These are phyloP conservation scores for Amyloporia xantha DNA, from an alignment of 768 basidiomycete species.

Conservation along the genomic window DNA sequence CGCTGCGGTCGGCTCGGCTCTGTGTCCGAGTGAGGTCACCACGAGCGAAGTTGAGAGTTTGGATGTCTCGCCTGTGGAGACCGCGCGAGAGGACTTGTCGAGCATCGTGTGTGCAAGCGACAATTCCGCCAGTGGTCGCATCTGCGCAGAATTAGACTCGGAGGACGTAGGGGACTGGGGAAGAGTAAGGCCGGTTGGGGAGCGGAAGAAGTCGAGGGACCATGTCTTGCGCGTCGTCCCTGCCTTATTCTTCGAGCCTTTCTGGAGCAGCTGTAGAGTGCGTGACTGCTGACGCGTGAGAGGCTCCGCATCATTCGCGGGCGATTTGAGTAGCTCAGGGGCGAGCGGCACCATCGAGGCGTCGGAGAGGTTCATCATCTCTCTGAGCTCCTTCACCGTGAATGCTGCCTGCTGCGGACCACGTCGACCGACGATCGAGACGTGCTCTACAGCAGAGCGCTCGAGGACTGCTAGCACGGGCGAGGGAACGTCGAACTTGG, in stretches of 20 bases:
- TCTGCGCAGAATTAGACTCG: conserved; percentile 16
- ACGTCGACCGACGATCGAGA: conserved; percentile 79
- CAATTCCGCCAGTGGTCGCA: conserved; percentile 29
- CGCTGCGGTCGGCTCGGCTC: conserved; percentile 49
- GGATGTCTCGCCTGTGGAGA: conserved; percentile 50
- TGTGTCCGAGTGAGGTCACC: conserved; percentile 85
- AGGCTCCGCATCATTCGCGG: conserved; percentile 22
- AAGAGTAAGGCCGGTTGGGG: conserved; percentile 46
- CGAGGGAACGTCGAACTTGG: conserved; percentile 71
- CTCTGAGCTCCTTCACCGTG: conserved; percentile 88
- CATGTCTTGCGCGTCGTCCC: conserved; percentile 60
- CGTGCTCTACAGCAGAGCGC: conserved; percentile 57
- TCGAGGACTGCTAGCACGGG: conserved; percentile 63
- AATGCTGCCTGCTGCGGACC: conserved; percentile 88
- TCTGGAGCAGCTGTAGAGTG: conserved; percentile 55
- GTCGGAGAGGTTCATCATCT: conserved; percentile 60
- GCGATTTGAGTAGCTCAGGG: conserved; percentile 34
- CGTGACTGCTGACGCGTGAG: conserved; percentile 61
- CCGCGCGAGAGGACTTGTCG: conserved; percentile 42
- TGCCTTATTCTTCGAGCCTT: conserved; percentile 48
- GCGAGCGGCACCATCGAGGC: conserved; percentile 62
- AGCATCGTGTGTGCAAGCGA: conserved; percentile 56
- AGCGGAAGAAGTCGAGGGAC: conserved; percentile 77
- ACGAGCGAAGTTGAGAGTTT: conserved; percentile 65
- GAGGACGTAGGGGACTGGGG: conserved; percentile 10